A percentile compares a stretch with the other conserved stretches of the same genome.
Conservation (phyloP, 441 rosid species). For the Populus hybrid region DNA sequence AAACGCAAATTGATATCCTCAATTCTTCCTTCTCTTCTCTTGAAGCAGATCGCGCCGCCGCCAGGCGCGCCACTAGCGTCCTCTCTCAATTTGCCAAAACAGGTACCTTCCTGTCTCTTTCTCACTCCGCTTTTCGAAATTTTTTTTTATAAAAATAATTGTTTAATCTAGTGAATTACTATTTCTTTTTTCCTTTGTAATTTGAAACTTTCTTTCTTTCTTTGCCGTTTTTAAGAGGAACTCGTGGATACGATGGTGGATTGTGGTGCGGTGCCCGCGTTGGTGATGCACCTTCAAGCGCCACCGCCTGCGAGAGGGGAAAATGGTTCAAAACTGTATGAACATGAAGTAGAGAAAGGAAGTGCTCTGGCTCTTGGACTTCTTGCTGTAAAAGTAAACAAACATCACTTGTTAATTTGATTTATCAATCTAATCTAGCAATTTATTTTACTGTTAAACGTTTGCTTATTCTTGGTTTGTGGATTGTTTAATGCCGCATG, state of each 20-base stretch:
- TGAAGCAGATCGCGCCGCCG: conserved; percentile 82
- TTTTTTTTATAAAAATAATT: not conserved
- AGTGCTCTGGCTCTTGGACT: conserved; percentile 50
- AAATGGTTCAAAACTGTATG: conserved; percentile 43
- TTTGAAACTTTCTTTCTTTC: conserved; percentile 1
- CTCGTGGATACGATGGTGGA: conserved; percentile 81
- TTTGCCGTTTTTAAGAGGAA: conserved; percentile 53
- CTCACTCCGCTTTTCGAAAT: not conserved
- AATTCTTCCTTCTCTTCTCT: conserved; percentile 62
- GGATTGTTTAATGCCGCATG: not conserved
- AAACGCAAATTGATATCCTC: conserved; percentile 61
- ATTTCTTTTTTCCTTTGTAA: not conserved
- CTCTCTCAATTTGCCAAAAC: conserved; percentile 88
- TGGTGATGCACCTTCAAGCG: conserved; percentile 75
- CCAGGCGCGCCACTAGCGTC: conserved; percentile 78
- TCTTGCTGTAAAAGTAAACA: conserved; percentile 49
- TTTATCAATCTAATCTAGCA: not conserved
- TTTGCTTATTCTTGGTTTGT: not conserved
- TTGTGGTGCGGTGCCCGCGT: conserved; percentile 80
- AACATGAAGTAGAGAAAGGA: conserved; percentile 92
- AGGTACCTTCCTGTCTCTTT: conserved; percentile 33
- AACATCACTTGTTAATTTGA: not conserved
- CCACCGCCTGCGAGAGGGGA: conserved; percentile 52
- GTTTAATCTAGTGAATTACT: not conserved
- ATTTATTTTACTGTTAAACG: not conserved